Conservation (phyloP, 345 rosid genomes). For the Boechera retrofracta region DNA sequence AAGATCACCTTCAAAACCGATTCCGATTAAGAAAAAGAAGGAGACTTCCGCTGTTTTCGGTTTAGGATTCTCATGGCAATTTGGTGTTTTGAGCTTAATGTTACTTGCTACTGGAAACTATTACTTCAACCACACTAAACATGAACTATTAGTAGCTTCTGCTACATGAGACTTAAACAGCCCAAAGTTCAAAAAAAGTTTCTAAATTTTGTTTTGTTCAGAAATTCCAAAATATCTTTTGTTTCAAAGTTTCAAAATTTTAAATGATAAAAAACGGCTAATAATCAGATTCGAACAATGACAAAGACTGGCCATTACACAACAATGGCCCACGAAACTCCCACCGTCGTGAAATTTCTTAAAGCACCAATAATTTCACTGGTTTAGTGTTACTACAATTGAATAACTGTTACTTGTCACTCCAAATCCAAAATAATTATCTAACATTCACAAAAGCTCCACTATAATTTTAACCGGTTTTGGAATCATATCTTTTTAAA, state of each 20-base stretch:
- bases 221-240: conserved; percentile 14
- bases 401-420: neutral
- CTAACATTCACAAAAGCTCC: neutral
- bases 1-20: conserved; percentile 17
- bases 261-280: conserved; percentile 34
- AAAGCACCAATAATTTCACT: conserved; percentile 21
- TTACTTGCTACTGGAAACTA: conserved; percentile 49
- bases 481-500: neutral
- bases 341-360: conserved; percentile 28
- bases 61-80: conserved; percentile 40
- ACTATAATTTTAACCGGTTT: neutral
- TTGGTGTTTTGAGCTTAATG: conserved; percentile 48
- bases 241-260: conserved; percentile 20
- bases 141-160: conserved; percentile 25
- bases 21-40: neutral
- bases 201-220: neutral
- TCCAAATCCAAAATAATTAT: conserved; percentile 15
- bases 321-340: conserved; percentile 28
- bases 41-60: conserved; percentile 13
- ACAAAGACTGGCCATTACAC: conserved; percentile 34
- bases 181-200: neutral
- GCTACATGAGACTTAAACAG: conserved; percentile 44
- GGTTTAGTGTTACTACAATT: conserved; percentile 3
- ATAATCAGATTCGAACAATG: conserved; percentile 33
- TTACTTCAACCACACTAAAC: conserved; percentile 43